Conservation (phyloP, 805 yeast species). For the Yarrowia deformans region DNA sequence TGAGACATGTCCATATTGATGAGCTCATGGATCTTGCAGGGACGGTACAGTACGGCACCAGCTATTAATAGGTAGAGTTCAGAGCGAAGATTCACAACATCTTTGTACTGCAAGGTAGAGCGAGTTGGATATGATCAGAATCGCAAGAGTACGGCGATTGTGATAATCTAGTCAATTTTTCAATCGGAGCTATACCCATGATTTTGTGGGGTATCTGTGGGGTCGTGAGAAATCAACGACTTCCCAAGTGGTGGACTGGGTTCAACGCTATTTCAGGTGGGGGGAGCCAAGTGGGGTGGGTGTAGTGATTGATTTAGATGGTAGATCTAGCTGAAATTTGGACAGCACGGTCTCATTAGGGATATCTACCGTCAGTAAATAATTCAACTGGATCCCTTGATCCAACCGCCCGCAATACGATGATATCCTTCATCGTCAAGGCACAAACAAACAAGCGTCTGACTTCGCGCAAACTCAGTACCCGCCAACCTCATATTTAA, state of each 20-base stretch:
- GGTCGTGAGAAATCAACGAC: not conserved
- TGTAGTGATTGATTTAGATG: too few relatives aligned
- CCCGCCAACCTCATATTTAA: not conserved
- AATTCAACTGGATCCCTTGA: not conserved
- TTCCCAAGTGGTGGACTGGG: slow-evolving; percentile 5
- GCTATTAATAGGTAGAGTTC: slow-evolving; percentile 30
- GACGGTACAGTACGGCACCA: slow-evolving; percentile 25
- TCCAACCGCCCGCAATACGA: not conserved
- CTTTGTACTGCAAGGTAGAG: not conserved
- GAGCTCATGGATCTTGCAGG: slow-evolving; percentile 21
- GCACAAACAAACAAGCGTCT: not conserved
- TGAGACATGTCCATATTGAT: slow-evolving; percentile 30
- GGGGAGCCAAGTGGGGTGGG: not conserved
- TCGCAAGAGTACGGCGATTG: not conserved
- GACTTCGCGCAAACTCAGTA: not conserved
- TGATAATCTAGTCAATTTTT: not conserved
- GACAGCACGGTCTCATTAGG: not conserved
- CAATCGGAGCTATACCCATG: not conserved
- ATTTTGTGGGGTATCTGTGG: slow-evolving; percentile 1
- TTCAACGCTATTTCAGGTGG: slow-evolving; percentile 20
- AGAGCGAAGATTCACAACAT: too few relatives aligned
- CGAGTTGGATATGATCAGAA: not conserved
- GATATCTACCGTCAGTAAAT: too few relatives aligned
- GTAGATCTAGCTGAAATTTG: too few relatives aligned
- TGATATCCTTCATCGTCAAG: too few relatives aligned